A percentile compares a stretch with the other conserved stretches of the same genome.
These are phyloP conservation scores for Panicum hallii DNA, from an alignment of 202 grass and related monocot genomes.

Conservation along the genomic window DNA sequence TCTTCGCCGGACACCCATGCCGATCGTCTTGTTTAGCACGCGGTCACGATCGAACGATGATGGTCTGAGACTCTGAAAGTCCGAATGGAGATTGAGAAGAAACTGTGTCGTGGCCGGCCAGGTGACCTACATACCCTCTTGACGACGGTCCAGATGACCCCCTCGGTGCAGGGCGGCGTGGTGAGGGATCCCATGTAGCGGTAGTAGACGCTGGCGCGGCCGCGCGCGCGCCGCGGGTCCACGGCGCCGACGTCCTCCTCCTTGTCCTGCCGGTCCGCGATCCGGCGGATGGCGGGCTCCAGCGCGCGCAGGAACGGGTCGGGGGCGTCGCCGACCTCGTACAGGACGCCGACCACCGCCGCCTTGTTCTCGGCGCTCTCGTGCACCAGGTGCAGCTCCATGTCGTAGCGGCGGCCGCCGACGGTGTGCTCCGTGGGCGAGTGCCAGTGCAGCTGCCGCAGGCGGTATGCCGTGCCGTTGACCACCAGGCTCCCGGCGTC, in stretches of 20 bases:
- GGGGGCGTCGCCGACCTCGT: slow-evolving; percentile 29
- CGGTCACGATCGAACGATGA: neutral
- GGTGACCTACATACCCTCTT: slow-evolving; percentile 42
- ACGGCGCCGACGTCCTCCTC: slow-evolving; percentile 52
- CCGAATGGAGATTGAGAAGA: neutral
- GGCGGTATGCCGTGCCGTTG: slow-evolving; percentile 52
- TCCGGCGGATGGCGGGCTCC: slow-evolving; percentile 51
- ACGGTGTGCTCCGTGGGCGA: slow-evolving; percentile 74
- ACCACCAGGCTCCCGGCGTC: slow-evolving; percentile 66
- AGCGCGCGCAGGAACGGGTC: slow-evolving; percentile 53
- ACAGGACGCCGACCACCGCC: slow-evolving; percentile 56
- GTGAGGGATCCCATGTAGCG: slow-evolving; percentile 82
- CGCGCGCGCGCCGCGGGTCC: slow-evolving; percentile 39
- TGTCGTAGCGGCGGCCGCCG: slow-evolving; percentile 54
- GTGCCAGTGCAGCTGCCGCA: slow-evolving; percentile 79
- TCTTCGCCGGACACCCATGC: neutral
- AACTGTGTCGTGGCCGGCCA: too few species aligned
- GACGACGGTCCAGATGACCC: slow-evolving; percentile 74
- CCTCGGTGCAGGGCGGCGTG: slow-evolving; percentile 68
- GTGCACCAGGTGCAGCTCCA: slow-evolving; percentile 80
- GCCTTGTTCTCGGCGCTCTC: slow-evolving; percentile 26
- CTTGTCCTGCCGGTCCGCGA: slow-evolving; percentile 17
- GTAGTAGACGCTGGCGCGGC: slow-evolving; percentile 62
- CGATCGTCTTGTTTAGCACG: neutral
- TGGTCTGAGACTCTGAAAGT: neutral